phyloP scores from a whole-genome alignment of 371 early-diverging fungal species.

The Mucor sp. region DNA sequence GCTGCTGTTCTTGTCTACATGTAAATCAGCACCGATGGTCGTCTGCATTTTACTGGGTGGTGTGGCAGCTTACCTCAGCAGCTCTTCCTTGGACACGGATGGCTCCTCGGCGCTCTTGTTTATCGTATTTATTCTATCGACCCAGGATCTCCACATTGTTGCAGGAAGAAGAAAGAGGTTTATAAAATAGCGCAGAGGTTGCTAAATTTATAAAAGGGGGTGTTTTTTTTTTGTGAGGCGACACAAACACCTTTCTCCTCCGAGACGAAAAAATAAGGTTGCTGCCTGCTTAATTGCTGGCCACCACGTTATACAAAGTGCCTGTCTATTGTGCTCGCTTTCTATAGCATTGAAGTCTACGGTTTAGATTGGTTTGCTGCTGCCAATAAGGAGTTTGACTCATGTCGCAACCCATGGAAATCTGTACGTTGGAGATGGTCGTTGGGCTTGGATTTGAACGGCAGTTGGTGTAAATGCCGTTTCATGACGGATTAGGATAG shows the following conservation, averaged over 20 bases:
- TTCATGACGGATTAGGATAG: too few relatives aligned
- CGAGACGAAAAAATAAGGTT: background rate
- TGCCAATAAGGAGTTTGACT: too few relatives aligned
- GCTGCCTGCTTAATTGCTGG: background rate
- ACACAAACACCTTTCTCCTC: background rate
- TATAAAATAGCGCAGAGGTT: background rate
- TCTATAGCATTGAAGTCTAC: too few relatives aligned
- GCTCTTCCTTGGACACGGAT: constrained; percentile 17
- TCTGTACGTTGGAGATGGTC: too few relatives aligned
- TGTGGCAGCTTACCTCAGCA: constrained; percentile 15
- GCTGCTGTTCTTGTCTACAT: constrained; percentile 34
- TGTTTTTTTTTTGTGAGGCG: background rate
- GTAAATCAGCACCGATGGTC: background rate
- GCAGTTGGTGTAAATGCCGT: too few relatives aligned
- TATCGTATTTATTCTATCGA: constrained; percentile 48
- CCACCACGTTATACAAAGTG: background rate
- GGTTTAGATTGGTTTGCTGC: too few relatives aligned
- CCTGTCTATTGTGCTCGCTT: background rate
- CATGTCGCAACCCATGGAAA: too few relatives aligned
- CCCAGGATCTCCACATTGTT: constrained; percentile 54
- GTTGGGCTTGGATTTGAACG: too few relatives aligned
- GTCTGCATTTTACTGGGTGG: background rate
- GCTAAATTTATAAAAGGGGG: background rate
- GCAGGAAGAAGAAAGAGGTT: background rate
- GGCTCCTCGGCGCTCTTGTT: constrained; percentile 20